Base-by-base conservation (phyloP, 2,329 filamentous ascomycete species). In the Penicillium digitatum region DNA sequence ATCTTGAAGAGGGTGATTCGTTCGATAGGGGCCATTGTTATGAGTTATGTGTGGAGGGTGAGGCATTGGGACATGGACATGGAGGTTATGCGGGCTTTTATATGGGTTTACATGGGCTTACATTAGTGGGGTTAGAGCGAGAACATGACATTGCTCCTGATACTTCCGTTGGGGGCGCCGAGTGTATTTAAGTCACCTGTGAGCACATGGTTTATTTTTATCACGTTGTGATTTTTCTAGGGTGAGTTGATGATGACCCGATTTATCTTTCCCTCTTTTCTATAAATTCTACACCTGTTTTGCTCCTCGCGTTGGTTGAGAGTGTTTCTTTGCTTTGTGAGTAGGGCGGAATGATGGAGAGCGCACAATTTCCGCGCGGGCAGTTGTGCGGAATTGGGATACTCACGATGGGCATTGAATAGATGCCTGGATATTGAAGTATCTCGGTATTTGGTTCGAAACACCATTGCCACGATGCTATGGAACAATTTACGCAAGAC, bases 1-100 rank as follows among this genome's bases (percentile, higher is more conserved):
- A 81, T 71, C 63, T 82, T 82, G 76, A 82, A 82, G 57, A 81
- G 71, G 29, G 79, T 81, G 58, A 81, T 73, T 47, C 80, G 75
- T 61, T 80, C 76, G 63, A 81, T 75, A 27, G 68, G 67, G 18
- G 71, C 67, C 72, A 74, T 75, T 55, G 50, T 64, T 45, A 38
- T 37, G n/a, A 18, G 20, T n/a, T n/a, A n/a, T 8, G 29, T 18
- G 10, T 14, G 45, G 22, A 32, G n/a, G 20, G 31, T 53, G 26
- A 43, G 16, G n/a, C 35, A 7, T 14, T 10, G 4, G 16, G 32
- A 20, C 16, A 31, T 52, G 22, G 31, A 42, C 12, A 42, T 18
- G 38, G 10, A 7, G 40, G 24, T 5, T 8, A 20, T 1, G 31
- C 32, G 32, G 32, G 22, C 9, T 11, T 39, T 20, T 22, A 22